Evolutionary conservation across 768 basidiomycete genomes (phyloP).

Genomic region (Kwoniella sp.): DNA sequence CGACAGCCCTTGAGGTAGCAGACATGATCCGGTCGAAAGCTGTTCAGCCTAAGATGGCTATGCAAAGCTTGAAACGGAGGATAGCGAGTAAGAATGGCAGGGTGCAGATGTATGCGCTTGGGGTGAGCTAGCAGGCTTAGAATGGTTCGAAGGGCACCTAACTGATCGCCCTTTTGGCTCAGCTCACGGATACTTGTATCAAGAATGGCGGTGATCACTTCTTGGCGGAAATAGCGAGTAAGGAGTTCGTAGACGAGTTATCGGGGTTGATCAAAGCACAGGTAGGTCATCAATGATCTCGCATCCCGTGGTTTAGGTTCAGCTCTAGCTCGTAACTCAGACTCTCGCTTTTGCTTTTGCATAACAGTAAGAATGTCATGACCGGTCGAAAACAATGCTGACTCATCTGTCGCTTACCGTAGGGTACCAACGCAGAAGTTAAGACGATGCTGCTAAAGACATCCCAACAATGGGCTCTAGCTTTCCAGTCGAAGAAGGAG

Average conservation of each 20-base stretch:
- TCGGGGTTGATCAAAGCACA: conserved; percentile 83
- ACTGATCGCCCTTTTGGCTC: conserved; percentile 8
- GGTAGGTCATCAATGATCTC: conserved; percentile 36
- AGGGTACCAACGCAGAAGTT: conserved; percentile 71
- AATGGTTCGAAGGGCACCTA: too few relatives aligned
- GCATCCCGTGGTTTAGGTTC: neutral
- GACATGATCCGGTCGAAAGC: conserved; percentile 94
- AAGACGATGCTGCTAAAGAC: conserved; percentile 73
- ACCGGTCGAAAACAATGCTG: too few relatives aligned
- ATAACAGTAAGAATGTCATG: too few relatives aligned
- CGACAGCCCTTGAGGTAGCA: conserved; percentile 90
- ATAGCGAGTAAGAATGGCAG: conserved; percentile 94
- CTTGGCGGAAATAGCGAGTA: conserved; percentile 75
- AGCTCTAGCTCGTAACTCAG: too few relatives aligned
- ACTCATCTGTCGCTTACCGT: conserved; percentile 4
- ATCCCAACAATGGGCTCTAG: conserved; percentile 91
- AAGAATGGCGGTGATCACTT: conserved; percentile 98
- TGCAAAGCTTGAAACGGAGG: conserved; percentile 82
- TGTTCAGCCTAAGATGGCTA: conserved; percentile 78
- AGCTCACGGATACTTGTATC: conserved; percentile 87
- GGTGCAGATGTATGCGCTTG: conserved; percentile 82
- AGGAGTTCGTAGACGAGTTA: conserved; percentile 92
- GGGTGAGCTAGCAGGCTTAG: conserved; percentile 63
- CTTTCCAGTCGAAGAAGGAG: conserved; percentile 77
- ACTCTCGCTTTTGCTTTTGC: too few relatives aligned